These are phyloP conservation scores for Crucihimalaya himalaica DNA, from an alignment of 345 rosid species.

Conservation along the genomic window DNA sequence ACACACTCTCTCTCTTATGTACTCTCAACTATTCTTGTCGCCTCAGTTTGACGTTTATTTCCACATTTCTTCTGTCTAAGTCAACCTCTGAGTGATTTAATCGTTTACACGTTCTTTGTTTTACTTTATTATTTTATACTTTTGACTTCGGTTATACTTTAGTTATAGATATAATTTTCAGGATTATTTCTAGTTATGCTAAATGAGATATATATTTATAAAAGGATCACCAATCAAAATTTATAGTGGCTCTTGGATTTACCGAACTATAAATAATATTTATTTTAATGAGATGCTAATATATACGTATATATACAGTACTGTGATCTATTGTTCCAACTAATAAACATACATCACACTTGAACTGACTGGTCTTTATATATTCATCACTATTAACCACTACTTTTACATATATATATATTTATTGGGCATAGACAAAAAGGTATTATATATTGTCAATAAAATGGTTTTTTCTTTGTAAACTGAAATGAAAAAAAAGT, in stretches of 20 bases:
- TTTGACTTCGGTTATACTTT: constrained; percentile 22
- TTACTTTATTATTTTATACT: constrained; percentile 19
- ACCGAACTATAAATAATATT: neutral
- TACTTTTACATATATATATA: neutral
- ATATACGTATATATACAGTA: neutral
- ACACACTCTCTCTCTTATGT: constrained; percentile 22
- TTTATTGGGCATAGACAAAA: neutral
- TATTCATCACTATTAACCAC: neutral
- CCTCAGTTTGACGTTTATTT: constrained; percentile 38
- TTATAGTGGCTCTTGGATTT: neutral
- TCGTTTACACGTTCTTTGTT: constrained; percentile 37
- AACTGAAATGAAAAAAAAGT: neutral
- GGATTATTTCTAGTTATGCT: neutral
- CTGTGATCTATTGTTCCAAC: neutral
- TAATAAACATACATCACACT: neutral
- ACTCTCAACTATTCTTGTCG: constrained; percentile 40
- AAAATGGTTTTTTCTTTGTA: neutral
- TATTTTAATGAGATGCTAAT: neutral
- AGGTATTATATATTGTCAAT: neutral
- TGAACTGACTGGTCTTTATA: neutral
- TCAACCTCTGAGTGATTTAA: constrained; percentile 45
- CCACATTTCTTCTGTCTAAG: constrained; percentile 25
- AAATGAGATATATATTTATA: neutral
- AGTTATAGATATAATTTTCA: neutral
- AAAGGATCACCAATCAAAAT: neutral